Evolutionary conservation across 192 early-diverging fungal genomes (phyloP).

Genomic region (Pilobolus umbonatus): DNA sequence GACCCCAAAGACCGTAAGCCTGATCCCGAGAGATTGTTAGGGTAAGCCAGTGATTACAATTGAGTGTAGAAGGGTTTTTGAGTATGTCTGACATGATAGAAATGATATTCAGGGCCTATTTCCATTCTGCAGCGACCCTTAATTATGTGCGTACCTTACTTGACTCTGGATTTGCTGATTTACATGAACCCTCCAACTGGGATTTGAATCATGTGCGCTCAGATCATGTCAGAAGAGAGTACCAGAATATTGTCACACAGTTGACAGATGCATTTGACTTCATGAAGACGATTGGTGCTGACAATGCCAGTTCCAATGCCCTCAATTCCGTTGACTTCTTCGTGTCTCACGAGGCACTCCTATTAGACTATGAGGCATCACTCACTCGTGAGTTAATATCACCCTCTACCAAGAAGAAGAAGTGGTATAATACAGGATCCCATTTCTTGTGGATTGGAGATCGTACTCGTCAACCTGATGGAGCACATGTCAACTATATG

Average conservation of each 20-base stretch:
- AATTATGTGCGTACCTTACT: constrained; percentile 92
- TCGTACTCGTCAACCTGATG: constrained; percentile 91
- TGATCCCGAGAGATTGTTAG: constrained; percentile 88
- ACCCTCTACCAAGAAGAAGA: constrained; percentile 43
- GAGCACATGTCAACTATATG: constrained; percentile 97
- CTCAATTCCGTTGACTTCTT: constrained; percentile 86
- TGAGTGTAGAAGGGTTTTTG: too few species aligned
- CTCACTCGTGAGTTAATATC: constrained; percentile 68
- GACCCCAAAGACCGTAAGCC: constrained; percentile 79
- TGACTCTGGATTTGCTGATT: constrained; percentile 81
- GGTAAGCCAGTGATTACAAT: constrained; percentile 30
- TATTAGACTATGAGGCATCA: constrained; percentile 88
- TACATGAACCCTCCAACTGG: constrained; percentile 88
- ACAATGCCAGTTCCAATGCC: constrained; percentile 37
- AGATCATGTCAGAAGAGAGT: constrained; percentile 72
- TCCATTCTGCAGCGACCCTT: constrained; percentile 94
- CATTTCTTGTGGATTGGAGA: constrained; percentile 99
- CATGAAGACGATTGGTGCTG: constrained; percentile 92
- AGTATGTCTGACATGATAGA: not conserved
- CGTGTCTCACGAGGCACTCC: constrained; percentile 93
- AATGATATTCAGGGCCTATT: constrained; percentile 66
- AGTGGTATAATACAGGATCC: constrained; percentile 89
- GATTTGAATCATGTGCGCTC: constrained; percentile 86
- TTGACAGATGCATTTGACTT: constrained; percentile 88
- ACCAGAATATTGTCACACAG: constrained; percentile 84